These are phyloP conservation scores for Saccharomycopsis fermentans DNA, from an alignment of 805 yeast genomes.

Conservation along the genomic window DNA sequence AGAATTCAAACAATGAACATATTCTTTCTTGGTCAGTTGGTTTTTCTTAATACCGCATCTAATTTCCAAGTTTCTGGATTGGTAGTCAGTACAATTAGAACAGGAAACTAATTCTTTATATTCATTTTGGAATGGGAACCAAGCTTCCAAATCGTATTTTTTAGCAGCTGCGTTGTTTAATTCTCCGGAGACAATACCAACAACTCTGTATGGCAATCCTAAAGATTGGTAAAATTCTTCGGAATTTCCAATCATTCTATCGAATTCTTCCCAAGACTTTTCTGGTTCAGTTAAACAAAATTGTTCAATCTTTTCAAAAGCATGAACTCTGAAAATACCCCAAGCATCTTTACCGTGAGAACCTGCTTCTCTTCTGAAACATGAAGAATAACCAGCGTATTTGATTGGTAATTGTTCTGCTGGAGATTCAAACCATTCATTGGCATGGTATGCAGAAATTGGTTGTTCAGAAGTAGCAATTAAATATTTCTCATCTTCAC, in stretches of 20 bases:
- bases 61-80: slow-evolving; percentile 95
- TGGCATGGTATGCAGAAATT: slow-evolving; percentile 92
- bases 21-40: slow-evolving; percentile 92
- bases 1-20: slow-evolving; percentile 96
- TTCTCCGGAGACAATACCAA: slow-evolving; percentile 97
- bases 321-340: slow-evolving; percentile 99
- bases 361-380: slow-evolving; percentile 99
- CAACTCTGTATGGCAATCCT: slow-evolving; percentile 92
- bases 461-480: slow-evolving; percentile 99
- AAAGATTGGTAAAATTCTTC: slow-evolving; percentile 91
- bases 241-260: slow-evolving; percentile 81
- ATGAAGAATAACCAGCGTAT: slow-evolving; percentile 96
- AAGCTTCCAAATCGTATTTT: slow-evolving; percentile 97
- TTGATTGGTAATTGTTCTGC: slow-evolving; percentile 92
- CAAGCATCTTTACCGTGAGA: slow-evolving; percentile 99
- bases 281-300: slow-evolving; percentile 94
- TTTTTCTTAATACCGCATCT: slow-evolving; percentile 96
- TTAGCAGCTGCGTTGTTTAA: slow-evolving; percentile 98
- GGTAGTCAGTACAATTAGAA: slow-evolving; percentile 99
- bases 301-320: slow-evolving; percentile 97
- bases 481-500: slow-evolving; percentile 93
- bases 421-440: slow-evolving; percentile 98
- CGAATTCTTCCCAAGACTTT: slow-evolving; percentile 95
- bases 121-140: slow-evolving; percentile 99
- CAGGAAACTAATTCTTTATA: slow-evolving; percentile 97